Percentiles rank a stretch among this genome's conserved stretches.
These are phyloP conservation scores for Penicillium longicatenatum DNA, from an alignment of 495 filamentous ascomycete genomes.

Conservation along the genomic window DNA sequence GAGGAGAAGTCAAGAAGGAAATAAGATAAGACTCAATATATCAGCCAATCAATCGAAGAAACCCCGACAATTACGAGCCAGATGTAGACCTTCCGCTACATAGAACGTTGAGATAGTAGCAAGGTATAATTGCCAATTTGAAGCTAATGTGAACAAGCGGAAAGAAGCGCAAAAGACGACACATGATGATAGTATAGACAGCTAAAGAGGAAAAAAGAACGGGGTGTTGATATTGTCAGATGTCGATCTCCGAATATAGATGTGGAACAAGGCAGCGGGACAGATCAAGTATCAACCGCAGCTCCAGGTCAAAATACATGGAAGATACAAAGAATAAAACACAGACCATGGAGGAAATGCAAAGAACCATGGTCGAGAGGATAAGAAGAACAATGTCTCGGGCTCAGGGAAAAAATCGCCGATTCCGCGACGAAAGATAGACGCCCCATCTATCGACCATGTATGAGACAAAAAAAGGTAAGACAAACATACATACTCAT, in stretches of 20 bases:
- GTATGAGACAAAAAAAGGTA: conserved; percentile 23
- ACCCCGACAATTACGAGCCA: too few relatives aligned
- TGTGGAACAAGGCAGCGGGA: neutral
- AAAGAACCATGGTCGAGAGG: conserved; percentile 12
- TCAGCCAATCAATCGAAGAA: too few relatives aligned
- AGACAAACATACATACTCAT: conserved; percentile 29
- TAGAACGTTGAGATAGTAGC: neutral
- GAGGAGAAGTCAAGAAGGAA: too few relatives aligned
- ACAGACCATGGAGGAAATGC: conserved; percentile 2
- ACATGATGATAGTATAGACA: conserved; percentile 3
- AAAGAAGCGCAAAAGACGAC: conserved; percentile 3
- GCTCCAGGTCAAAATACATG: conserved; percentile 14
- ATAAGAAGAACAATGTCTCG: neutral
- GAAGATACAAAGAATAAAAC: conserved; percentile 8
- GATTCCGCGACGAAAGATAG: conserved; percentile 5
- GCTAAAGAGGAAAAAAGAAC: neutral
- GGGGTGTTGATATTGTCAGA: neutral
- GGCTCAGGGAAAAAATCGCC: conserved; percentile 9
- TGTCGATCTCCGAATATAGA: neutral
- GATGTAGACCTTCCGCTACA: too few relatives aligned
- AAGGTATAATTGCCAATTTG: conserved; percentile 21
- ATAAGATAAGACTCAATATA: too few relatives aligned
- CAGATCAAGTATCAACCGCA: neutral
- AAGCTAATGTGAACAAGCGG: conserved; percentile 10
- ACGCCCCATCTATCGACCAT: conserved; percentile 26